Evolutionary conservation across 1,139 yeast species (phyloP).

Genomic region (Eremothecium cymbalariae): DNA sequence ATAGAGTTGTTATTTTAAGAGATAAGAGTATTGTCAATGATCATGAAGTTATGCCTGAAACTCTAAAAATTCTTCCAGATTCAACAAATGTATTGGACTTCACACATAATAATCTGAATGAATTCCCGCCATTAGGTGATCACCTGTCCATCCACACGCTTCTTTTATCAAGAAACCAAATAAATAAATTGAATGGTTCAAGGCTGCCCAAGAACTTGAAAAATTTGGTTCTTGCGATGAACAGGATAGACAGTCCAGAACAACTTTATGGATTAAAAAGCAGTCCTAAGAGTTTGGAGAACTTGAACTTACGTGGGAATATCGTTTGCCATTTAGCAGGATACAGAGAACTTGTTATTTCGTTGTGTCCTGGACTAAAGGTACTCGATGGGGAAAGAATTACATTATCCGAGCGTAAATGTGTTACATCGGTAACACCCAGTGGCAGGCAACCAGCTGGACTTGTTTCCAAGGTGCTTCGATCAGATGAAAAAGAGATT

Average conservation of each 20-base stretch:
- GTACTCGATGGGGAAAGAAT: constrained; percentile 63
- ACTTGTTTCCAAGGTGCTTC: constrained; percentile 24
- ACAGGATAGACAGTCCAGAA: constrained; percentile 19
- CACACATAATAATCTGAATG: constrained; percentile 25
- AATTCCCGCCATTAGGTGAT: constrained; percentile 20
- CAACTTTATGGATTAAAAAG: constrained; percentile 17
- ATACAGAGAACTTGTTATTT: constrained; percentile 53
- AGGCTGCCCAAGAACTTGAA: constrained; percentile 21
- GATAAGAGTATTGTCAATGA: constrained; percentile 25
- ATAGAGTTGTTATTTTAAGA: constrained; percentile 25
- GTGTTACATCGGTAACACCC: constrained; percentile 13
- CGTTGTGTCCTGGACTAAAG: constrained; percentile 54
- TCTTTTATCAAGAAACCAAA: constrained; percentile 24
- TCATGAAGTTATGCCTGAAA: constrained; percentile 20
- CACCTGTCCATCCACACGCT: constrained; percentile 25
- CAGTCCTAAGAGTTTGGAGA: constrained; percentile 27
- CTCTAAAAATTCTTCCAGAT: constrained; percentile 19
- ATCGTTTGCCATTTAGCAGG: constrained; percentile 47
- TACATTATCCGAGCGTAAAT: constrained; percentile 51
- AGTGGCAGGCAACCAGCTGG: constrained; percentile 38
- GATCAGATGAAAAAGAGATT: constrained; percentile 25
- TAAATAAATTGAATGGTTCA: constrained; percentile 20
- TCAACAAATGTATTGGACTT: constrained; percentile 25
- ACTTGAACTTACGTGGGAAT: constrained; percentile 51
- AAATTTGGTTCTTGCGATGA: constrained; percentile 22